These are phyloP conservation scores for Moricandia arvensis DNA, from an alignment of 345 rosid genomes.

Conservation along the genomic window DNA sequence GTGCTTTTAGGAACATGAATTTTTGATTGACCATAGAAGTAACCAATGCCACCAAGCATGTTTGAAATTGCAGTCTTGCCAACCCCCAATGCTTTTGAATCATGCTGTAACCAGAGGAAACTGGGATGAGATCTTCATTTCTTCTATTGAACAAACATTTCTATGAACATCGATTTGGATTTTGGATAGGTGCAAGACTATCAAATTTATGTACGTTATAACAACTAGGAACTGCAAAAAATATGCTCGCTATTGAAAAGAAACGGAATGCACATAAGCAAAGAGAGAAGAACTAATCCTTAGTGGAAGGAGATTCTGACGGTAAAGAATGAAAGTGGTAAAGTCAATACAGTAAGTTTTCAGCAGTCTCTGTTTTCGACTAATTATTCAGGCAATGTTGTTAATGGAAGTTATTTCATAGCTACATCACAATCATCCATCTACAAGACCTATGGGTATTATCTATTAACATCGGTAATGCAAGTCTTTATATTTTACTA, in stretches of 20 bases:
- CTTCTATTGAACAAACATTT: background rate
- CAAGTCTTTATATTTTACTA: background rate
- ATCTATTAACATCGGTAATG: slow-evolving; percentile 1
- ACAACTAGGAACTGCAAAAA: slow-evolving; percentile 16
- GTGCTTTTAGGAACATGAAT: slow-evolving; percentile 55
- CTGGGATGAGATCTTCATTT: slow-evolving; percentile 9
- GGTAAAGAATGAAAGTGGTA: background rate
- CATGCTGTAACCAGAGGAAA: slow-evolving; percentile 57
- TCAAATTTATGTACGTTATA: slow-evolving; percentile 8
- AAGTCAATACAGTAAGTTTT: background rate
- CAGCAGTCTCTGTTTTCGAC: slow-evolving; percentile 8
- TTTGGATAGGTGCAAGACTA: background rate
- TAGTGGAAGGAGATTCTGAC: slow-evolving; percentile 2
- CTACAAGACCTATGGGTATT: background rate
- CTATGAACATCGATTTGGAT: background rate
- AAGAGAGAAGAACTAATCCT: background rate
- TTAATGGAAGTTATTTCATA: background rate
- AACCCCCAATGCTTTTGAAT: slow-evolving; percentile 53
- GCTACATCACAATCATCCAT: slow-evolving; percentile 1
- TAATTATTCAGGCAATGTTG: slow-evolving; percentile 2
- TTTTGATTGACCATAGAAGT: slow-evolving; percentile 91
- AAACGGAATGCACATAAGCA: background rate
- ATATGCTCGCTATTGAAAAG: slow-evolving; percentile 8
- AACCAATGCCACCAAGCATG: slow-evolving; percentile 96
- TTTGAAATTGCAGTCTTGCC: slow-evolving; percentile 89